These are phyloP conservation scores for Ceratobasidium sp. DNA, from an alignment of 1,284 basidiomycete species.

Conservation along the genomic window DNA sequence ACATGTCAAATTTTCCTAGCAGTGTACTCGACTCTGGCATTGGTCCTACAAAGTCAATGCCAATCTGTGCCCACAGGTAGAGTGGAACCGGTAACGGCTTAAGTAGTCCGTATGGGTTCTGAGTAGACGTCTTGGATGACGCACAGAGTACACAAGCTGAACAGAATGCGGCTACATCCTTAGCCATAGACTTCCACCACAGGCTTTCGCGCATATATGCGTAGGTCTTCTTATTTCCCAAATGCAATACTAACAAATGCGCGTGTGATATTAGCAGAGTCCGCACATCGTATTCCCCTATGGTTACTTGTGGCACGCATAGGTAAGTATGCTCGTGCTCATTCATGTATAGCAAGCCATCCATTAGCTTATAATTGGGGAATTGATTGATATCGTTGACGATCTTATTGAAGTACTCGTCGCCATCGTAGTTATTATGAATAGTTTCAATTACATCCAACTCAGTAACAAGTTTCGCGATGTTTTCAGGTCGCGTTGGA, in stretches of 20 bases:
- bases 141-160: conserved; percentile 56
- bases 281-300: conserved; percentile 51
- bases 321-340: neutral
- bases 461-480: neutral
- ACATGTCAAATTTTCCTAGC: conserved; percentile 55
- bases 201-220: conserved; percentile 55
- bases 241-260: conserved; percentile 59
- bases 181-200: conserved; percentile 59
- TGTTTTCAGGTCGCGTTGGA: neutral
- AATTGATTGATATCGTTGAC: neutral
- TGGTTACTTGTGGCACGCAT: conserved; percentile 27
- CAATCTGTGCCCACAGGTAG: conserved; percentile 52
- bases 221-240: conserved; percentile 57
- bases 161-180: conserved; percentile 54
- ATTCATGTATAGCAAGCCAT: conserved; percentile 16
- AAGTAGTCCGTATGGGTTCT: conserved; percentile 42
- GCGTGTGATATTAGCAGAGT: conserved; percentile 59
- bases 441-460: conserved; percentile 22
- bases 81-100: conserved; percentile 49
- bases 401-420: conserved; percentile 1
- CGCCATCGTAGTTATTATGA: neutral
- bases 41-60: conserved; percentile 61
- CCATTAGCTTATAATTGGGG: neutral
- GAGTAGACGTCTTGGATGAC: conserved; percentile 28
- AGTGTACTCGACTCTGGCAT: conserved; percentile 56